These are phyloP conservation scores for Rhizopus sp. DNA, from an alignment of 371 early-diverging fungal genomes.

Conservation along the genomic window DNA sequence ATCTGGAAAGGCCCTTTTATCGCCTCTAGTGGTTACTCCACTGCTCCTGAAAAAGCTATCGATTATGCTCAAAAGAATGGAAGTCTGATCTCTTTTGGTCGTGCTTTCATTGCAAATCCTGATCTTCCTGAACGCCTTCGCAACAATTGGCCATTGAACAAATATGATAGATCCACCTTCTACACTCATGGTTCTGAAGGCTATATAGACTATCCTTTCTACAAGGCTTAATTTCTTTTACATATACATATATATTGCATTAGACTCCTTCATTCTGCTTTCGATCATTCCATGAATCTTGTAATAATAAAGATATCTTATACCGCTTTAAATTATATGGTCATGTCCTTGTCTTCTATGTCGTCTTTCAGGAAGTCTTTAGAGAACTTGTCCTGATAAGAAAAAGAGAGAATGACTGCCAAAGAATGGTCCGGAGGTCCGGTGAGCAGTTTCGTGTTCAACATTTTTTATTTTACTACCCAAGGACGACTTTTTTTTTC, in stretches of 20 bases:
- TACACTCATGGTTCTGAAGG: conserved; percentile 20
- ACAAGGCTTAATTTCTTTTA: conserved; percentile 4
- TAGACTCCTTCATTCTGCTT: no score
- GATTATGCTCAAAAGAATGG: conserved; percentile 16
- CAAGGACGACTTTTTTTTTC: no score
- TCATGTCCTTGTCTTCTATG: no score
- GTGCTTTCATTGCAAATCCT: conserved; percentile 30
- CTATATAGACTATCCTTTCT: conserved; percentile 29
- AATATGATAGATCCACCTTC: conserved; percentile 25
- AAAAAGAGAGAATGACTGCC: no score
- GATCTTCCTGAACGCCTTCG: conserved; percentile 26
- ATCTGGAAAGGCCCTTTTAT: conserved; percentile 30
- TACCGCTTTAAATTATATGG: no score
- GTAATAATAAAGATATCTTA: no score
- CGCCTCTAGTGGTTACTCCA: conserved; percentile 18
- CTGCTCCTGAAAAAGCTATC: conserved; percentile 14
- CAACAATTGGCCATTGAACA: conserved; percentile 11
- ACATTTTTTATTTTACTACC: no score
- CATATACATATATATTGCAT: not conserved
- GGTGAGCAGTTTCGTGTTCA: no score
- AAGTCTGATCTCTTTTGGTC: conserved; percentile 31
- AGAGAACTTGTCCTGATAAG: no score
- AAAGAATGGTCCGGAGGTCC: no score
- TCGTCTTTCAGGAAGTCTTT: no score
- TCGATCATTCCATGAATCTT: no score